phyloP scores from a whole-genome alignment of 2,329 filamentous ascomycete genomes.

The Aspergillus aculeatus region DNA sequence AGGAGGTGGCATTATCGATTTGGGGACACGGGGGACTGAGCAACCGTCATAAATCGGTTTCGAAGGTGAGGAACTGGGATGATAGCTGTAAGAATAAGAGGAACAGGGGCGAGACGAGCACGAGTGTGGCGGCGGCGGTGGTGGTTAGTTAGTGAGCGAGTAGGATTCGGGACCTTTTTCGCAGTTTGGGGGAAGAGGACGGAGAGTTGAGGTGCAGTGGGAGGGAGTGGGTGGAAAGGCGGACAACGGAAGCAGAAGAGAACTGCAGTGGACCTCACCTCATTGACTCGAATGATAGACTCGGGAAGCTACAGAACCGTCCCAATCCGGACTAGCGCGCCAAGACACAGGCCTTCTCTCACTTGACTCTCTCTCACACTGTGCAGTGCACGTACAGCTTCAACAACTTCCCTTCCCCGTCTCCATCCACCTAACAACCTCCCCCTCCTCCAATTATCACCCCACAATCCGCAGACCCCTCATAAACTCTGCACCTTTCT shows the following conservation, averaged over 20 bases:
- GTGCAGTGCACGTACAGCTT: conserved; percentile 16
- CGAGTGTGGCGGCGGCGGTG: not conserved
- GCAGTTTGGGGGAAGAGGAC: conserved; percentile 15
- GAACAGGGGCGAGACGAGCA: conserved; percentile 1
- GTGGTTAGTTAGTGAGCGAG: conserved; percentile 13
- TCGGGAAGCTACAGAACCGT: too few relatives aligned
- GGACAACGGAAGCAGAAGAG: conserved; percentile 20
- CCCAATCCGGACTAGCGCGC: conserved; percentile 33
- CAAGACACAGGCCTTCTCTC: conserved; percentile 23
- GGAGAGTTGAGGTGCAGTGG: conserved; percentile 5
- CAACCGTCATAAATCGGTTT: conserved; percentile 14
- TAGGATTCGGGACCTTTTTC: conserved; percentile 18
- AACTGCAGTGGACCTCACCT: too few relatives aligned
- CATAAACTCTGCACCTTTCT: not conserved
- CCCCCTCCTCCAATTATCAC: conserved; percentile 13
- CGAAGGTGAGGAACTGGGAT: not conserved
- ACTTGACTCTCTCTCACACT: not conserved
- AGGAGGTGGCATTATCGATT: conserved; percentile 55
- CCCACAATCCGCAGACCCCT: conserved; percentile 15
- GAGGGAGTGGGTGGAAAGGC: conserved; percentile 19
- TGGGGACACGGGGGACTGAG: conserved; percentile 12
- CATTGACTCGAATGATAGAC: too few relatives aligned
- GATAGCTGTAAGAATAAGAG: not conserved
- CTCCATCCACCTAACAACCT: conserved; percentile 2
- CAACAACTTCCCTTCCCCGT: conserved; percentile 22